Evolutionary conservation across 208 protist species (phyloP).

Genomic region (Lotmaria passim): DNA sequence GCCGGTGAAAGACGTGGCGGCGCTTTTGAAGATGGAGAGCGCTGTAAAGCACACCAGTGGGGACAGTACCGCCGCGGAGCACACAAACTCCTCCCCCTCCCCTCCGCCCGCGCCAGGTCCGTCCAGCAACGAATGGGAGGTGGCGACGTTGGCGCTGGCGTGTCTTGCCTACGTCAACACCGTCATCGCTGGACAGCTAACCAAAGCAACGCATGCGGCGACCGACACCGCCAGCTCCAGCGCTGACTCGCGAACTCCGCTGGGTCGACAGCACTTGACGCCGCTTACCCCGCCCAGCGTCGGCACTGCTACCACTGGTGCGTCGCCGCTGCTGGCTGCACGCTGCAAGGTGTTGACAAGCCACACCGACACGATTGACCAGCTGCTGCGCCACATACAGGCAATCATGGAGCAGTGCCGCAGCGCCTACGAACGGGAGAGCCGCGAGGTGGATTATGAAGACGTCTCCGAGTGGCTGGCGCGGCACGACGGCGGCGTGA

Average conservation of each 20-base stretch:
- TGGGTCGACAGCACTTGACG: conserved; percentile 1
- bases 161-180: conserved; percentile 30
- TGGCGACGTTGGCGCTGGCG: conserved; percentile 8
- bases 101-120: not conserved
- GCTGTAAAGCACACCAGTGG: not conserved
- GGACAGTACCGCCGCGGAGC: not conserved
- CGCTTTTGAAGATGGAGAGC: conserved; percentile 8
- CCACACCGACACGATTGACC: conserved; percentile 34
- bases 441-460: conserved; percentile 26
- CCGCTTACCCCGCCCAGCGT: conserved; percentile 8
- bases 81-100: not conserved
- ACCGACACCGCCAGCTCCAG: not conserved
- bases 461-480: conserved; percentile 22
- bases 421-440: conserved; percentile 20
- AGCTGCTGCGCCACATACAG: conserved; percentile 28
- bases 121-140: conserved; percentile 15
- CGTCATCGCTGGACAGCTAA: conserved; percentile 10
- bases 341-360: conserved; percentile 29
- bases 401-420: conserved; percentile 19
- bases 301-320: not conserved
- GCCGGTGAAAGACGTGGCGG: conserved; percentile 9
- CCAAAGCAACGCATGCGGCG: not conserved
- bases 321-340: not conserved
- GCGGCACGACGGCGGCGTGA: conserved; percentile 5
- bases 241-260: conserved; percentile 7